Evolutionary conservation across 1,139 yeast genomes (phyloP).

Genomic region (Sugiyamaella grinbergsii): DNA sequence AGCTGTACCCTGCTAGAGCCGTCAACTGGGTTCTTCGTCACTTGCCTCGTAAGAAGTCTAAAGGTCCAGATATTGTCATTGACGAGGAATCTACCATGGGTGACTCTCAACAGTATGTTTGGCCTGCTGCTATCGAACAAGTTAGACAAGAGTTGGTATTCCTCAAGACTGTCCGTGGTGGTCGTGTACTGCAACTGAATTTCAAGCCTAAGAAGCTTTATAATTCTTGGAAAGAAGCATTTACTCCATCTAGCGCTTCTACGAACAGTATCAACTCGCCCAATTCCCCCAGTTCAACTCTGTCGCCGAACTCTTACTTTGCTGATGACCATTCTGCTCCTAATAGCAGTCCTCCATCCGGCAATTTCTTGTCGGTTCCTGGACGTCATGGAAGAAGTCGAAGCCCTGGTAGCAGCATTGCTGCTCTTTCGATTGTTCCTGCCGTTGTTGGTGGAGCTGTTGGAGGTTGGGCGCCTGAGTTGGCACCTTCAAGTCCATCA

Average conservation of each 20-base stretch:
- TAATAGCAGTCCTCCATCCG: slow-evolving; percentile 19
- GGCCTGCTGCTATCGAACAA: slow-evolving; percentile 48
- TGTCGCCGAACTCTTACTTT: slow-evolving; percentile 21
- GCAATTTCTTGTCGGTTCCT: slow-evolving; percentile 37
- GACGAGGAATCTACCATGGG: slow-evolving; percentile 33
- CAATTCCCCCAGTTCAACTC: slow-evolving; percentile 24
- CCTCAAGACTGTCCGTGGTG: slow-evolving; percentile 46
- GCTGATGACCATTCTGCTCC: slow-evolving; percentile 17
- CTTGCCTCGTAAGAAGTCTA: slow-evolving; percentile 9
- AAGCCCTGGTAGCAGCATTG: slow-evolving; percentile 38
- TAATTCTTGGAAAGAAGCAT: slow-evolving; percentile 35
- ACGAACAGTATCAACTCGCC: slow-evolving; percentile 21
- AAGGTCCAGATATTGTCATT: slow-evolving; percentile 26
- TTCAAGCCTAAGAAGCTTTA: slow-evolving; percentile 39
- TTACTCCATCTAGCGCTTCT: slow-evolving; percentile 30
- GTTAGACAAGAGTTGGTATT: slow-evolving; percentile 45
- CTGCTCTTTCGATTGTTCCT: slow-evolving; percentile 56
- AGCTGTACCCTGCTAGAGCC: slow-evolving; percentile 66
- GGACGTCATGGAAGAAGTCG: slow-evolving; percentile 20
- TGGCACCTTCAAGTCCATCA: slow-evolving; percentile 1
- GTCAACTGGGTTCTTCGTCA: slow-evolving; percentile 30
- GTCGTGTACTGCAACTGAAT: slow-evolving; percentile 43
- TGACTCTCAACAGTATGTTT: slow-evolving; percentile 31
- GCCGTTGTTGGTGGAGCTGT: slow-evolving; percentile 57
- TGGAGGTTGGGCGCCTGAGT: slow-evolving; percentile 48